phyloP scores from a whole-genome alignment of 148 eudicot species.

The Dianthus caryophyllus region DNA sequence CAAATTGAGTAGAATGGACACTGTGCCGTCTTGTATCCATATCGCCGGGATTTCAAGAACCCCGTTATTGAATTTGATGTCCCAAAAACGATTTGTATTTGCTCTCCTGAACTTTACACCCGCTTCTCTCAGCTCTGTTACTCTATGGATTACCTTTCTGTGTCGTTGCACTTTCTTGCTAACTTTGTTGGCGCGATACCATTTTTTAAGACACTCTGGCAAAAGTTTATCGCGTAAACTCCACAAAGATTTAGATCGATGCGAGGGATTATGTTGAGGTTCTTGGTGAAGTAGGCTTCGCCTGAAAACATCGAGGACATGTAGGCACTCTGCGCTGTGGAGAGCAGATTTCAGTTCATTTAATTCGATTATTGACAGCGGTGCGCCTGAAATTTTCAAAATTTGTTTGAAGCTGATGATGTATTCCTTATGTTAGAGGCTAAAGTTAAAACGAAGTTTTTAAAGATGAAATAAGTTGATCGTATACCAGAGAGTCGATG shows the following conservation, averaged over 20 bases:
- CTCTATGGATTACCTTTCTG: conserved; percentile 51
- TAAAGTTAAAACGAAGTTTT: no score
- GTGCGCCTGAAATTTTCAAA: no score
- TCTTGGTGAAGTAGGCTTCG: conserved; percentile 16
- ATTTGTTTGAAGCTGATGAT: no score
- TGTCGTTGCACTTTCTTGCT: conserved; percentile 31
- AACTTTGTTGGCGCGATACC: conserved; percentile 29
- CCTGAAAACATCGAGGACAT: conserved; percentile 29
- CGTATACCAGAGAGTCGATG: no score
- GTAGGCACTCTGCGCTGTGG: conserved; percentile 11
- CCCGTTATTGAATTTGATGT: conserved; percentile 52
- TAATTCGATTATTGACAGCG: conserved; percentile 33
- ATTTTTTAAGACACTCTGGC: conserved; percentile 20
- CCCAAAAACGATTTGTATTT: conserved; percentile 56
- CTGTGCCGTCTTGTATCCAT: conserved; percentile 25
- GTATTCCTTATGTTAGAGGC: no score
- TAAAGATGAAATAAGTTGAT: no score
- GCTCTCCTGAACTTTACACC: conserved; percentile 52
- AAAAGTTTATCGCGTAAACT: background rate
- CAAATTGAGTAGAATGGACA: conserved; percentile 46
- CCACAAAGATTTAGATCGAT: conserved; percentile 15
- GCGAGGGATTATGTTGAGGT: background rate
- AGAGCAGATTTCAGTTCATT: conserved; percentile 5
- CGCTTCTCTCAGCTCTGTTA: conserved; percentile 50
- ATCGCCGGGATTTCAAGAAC: conserved; percentile 35